Evolutionary conservation across 2,329 filamentous ascomycete species (phyloP).

Genomic region (Diaporthe ilicicola): DNA sequence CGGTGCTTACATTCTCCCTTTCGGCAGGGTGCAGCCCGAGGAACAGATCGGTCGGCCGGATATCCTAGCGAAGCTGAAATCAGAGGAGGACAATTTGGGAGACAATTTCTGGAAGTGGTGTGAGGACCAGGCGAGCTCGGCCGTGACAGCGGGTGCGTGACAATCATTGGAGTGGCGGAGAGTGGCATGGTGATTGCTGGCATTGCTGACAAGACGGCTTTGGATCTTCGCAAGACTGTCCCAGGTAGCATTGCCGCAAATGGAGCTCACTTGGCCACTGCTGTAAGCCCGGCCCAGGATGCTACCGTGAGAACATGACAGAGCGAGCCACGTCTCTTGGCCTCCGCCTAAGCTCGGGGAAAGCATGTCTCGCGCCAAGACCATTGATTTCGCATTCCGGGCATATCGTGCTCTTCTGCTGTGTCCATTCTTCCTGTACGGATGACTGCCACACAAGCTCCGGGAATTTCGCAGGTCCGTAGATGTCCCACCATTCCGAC

Average conservation of each 20-base stretch:
- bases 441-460: no score
- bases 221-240: no score
- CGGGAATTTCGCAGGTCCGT: no score
- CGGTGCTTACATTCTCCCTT: conserved; percentile 17
- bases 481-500: no score
- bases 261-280: neutral
- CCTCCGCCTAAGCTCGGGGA: neutral
- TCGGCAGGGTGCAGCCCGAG: conserved; percentile 1
- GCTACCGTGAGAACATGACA: neutral
- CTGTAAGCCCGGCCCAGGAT: neutral
- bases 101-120: conserved; percentile 19
- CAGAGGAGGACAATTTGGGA: conserved; percentile 4
- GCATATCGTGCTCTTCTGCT: neutral
- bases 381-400: neutral
- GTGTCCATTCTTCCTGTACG: neutral
- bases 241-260: neutral
- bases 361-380: neutral
- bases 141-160: neutral
- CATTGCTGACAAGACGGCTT: neutral
- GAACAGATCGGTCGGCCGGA: neutral
- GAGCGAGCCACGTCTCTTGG: neutral
- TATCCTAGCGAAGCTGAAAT: neutral
- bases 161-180: conserved; percentile 16
- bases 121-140: neutral
- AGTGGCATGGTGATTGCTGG: neutral